These are phyloP conservation scores for Aspergillus olivimuriae DNA, from an alignment of 495 filamentous ascomycete genomes.

Conservation along the genomic window DNA sequence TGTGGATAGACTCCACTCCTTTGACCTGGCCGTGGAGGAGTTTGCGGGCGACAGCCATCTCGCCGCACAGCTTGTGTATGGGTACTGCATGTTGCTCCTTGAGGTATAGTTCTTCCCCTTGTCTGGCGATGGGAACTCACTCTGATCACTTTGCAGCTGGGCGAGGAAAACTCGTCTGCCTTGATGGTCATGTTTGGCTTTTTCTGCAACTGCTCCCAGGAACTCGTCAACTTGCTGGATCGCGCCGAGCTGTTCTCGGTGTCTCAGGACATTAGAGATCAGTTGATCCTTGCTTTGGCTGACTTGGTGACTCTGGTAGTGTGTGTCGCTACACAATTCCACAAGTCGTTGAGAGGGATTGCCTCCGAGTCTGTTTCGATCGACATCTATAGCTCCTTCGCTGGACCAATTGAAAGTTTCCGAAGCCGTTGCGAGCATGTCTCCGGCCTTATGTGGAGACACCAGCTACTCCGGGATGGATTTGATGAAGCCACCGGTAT, in stretches of 20 bases:
- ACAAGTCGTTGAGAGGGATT: constrained; percentile 17
- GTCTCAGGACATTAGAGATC: constrained; percentile 35
- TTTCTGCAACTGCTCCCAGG: constrained; percentile 28
- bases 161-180: constrained; percentile 27
- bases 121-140: not conserved
- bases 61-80: constrained; percentile 32
- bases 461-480: constrained; percentile 24
- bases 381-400: constrained; percentile 28
- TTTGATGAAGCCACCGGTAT: constrained; percentile 17
- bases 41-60: constrained; percentile 33
- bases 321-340: constrained; percentile 26
- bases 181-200: constrained; percentile 31
- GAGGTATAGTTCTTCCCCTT: constrained; percentile 20
- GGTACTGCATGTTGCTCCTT: constrained; percentile 31
- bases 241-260: constrained; percentile 29
- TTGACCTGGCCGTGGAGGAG: constrained; percentile 26
- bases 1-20: constrained; percentile 22
- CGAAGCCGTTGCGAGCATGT: constrained; percentile 25
- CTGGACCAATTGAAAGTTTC: constrained; percentile 26
- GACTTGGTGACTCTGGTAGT: constrained; percentile 32
- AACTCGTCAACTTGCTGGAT: constrained; percentile 27
- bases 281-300: constrained; percentile 28
- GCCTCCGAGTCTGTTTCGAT: constrained; percentile 23
- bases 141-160: constrained; percentile 15
- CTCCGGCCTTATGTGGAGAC: constrained; percentile 30